These are phyloP conservation scores for Ophiosphaerella korrae DNA, from an alignment of 2,329 filamentous ascomycete species.

Conservation along the genomic window DNA sequence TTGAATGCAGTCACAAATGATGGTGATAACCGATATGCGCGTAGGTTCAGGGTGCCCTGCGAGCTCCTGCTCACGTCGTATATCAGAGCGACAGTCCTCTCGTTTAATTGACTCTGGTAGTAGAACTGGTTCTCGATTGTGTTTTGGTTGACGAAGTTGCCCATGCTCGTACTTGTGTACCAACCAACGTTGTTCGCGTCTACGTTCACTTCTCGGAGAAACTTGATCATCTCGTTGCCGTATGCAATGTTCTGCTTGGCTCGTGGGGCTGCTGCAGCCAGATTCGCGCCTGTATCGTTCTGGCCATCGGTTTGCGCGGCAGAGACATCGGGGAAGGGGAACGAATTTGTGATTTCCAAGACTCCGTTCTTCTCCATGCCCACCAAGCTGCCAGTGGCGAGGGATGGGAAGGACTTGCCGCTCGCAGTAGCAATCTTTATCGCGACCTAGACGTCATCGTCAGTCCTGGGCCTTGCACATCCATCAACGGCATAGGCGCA, in stretches of 20 bases:
- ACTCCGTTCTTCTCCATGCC: conserved; percentile 85
- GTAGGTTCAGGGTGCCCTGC: conserved; percentile 85
- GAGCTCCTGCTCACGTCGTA: conserved; percentile 96
- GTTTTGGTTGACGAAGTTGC: conserved; percentile 93
- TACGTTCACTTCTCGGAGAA: conserved; percentile 95
- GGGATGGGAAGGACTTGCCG: conserved; percentile 83
- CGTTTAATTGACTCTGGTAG: conserved; percentile 92
- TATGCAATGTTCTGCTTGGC: conserved; percentile 88
- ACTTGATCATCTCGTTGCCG: conserved; percentile 96
- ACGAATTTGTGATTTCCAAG: conserved; percentile 91
- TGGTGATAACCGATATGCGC: conserved; percentile 87
- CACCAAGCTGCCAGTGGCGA: conserved; percentile 86
- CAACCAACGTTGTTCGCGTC: conserved; percentile 98
- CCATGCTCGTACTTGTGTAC: conserved; percentile 99
- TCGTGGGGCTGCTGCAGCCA: conserved; percentile 86
- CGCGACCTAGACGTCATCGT: conserved; percentile 68
- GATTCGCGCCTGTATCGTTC: conserved; percentile 52
- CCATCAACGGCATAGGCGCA: background rate
- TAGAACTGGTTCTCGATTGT: conserved; percentile 98
- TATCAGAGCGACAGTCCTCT: conserved; percentile 84
- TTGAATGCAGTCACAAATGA: conserved; percentile 90
- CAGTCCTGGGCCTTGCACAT: conserved; percentile 11
- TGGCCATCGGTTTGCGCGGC: conserved; percentile 59
- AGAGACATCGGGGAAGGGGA: conserved; percentile 88
- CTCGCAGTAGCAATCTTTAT: conserved; percentile 99